phyloP scores from a whole-genome alignment of 345 rosid genomes.

The Acer campestre region DNA sequence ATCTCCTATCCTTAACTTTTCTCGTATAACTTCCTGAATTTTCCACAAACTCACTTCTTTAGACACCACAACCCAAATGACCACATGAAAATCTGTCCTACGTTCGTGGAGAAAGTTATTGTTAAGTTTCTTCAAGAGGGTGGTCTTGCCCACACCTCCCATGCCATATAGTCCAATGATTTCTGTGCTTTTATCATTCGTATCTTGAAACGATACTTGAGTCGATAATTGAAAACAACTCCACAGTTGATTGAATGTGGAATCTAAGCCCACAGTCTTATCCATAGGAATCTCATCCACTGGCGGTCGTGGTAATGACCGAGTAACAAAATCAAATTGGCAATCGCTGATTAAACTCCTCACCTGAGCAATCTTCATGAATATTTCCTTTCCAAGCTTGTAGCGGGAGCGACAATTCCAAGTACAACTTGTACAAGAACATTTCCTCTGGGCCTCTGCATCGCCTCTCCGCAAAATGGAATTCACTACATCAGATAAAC shows the following conservation, averaged over 20 bases:
- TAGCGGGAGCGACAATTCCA: neutral
- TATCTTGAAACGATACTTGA: too few relatives aligned
- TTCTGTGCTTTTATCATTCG: rapidly evolving
- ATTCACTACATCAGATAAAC: too few relatives aligned
- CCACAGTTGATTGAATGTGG: neutral
- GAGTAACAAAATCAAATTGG: too few relatives aligned
- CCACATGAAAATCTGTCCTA: neutral
- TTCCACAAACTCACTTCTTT: neutral
- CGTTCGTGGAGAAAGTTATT: neutral
- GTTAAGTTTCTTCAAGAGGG: neutral
- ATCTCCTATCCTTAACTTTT: neutral
- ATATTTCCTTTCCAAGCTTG: neutral
- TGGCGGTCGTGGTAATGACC: neutral
- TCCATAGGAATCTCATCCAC: neutral
- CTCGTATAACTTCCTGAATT: neutral
- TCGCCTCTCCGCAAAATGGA: too few relatives aligned
- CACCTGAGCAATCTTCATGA: neutral
- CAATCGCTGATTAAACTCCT: too few relatives aligned
- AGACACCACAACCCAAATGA: neutral
- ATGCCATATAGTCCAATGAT: neutral
- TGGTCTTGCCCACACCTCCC: conserved; percentile 15
- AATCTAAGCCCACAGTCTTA: neutral
- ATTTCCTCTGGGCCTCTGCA: too few relatives aligned
- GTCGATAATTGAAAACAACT: too few relatives aligned
- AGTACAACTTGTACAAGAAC: too few relatives aligned